Evolutionary conservation across 768 basidiomycete species (phyloP).

Genomic region (Collybia nuda): DNA sequence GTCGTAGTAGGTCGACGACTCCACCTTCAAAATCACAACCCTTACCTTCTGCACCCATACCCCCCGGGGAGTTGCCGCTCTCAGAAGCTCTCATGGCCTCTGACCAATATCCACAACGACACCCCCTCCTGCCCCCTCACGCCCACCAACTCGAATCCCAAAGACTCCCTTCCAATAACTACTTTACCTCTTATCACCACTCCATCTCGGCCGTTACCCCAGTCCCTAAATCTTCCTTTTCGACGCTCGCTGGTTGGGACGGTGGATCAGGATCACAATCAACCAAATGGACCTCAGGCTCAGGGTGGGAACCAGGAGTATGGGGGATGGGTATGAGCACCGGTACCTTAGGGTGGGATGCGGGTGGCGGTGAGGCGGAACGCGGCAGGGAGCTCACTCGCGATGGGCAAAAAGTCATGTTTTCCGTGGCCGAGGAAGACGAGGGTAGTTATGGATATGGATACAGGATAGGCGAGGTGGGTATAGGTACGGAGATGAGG

Average conservation of each 20-base stretch:
- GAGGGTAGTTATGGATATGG: not conserved
- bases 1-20: slow-evolving; percentile 2
- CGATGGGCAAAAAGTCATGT: not conserved
- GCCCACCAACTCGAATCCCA: not conserved
- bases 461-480: not conserved
- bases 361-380: not conserved
- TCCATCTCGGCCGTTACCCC: not conserved
- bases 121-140: not conserved
- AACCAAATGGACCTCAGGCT: not conserved
- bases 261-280: not conserved
- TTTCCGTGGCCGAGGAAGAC: not conserved
- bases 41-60: not conserved
- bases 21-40: not conserved
- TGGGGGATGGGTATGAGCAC: not conserved
- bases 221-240: slow-evolving; percentile 1
- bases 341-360: not conserved
- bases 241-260: slow-evolving; percentile 2
- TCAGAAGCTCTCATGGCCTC: too few species aligned
- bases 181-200: not conserved
- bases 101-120: too few species aligned
- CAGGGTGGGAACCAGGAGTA: not conserved
- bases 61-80: not conserved
- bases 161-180: not conserved
- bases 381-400: not conserved
- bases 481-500: not conserved